Conservation (phyloP, 352 stramenopile species). For the Pythium plurisporium region DNA sequence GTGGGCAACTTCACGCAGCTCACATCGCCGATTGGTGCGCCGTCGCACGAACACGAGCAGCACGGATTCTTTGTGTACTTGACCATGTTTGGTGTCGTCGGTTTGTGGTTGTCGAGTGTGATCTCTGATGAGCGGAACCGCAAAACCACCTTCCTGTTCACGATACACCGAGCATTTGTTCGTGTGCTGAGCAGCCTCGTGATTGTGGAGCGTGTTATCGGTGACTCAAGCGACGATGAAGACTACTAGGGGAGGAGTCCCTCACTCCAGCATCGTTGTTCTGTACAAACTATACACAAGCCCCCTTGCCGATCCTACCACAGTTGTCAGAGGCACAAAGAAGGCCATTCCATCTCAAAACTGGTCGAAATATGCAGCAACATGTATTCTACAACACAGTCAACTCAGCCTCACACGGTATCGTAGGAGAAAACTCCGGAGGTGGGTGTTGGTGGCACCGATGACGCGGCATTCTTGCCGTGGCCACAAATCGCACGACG, state of each 20-base stretch:
- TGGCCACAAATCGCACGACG: conserved; percentile 77
- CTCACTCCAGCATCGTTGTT: not conserved
- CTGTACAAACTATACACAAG: too few species aligned
- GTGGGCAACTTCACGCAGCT: not conserved
- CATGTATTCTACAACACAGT: conserved; percentile 12
- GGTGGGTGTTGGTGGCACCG: conserved; percentile 21
- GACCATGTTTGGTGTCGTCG: conserved; percentile 16
- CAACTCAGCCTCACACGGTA: conserved; percentile 14
- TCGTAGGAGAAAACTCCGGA: conserved; percentile 14
- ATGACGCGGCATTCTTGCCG: conserved; percentile 33
- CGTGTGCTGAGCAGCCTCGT: conserved; percentile 7
- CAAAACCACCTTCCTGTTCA: conserved; percentile 17
- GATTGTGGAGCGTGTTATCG: conserved; percentile 15
- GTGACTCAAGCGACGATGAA: conserved; percentile 10
- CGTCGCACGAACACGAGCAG: not conserved
- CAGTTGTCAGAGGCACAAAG: not conserved
- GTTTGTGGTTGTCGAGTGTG: conserved; percentile 18
- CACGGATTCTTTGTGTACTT: conserved; percentile 14
- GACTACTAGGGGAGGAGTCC: not conserved
- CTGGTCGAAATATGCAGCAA: conserved; percentile 8
- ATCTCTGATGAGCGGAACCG: conserved; percentile 14
- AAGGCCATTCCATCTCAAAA: not conserved
- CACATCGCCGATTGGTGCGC: not conserved
- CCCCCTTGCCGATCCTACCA: too few species aligned
- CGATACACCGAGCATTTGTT: conserved; percentile 9